Base-by-base conservation (phyloP, 768 basidiomycete species). In the Floccularia luteovirens region DNA sequence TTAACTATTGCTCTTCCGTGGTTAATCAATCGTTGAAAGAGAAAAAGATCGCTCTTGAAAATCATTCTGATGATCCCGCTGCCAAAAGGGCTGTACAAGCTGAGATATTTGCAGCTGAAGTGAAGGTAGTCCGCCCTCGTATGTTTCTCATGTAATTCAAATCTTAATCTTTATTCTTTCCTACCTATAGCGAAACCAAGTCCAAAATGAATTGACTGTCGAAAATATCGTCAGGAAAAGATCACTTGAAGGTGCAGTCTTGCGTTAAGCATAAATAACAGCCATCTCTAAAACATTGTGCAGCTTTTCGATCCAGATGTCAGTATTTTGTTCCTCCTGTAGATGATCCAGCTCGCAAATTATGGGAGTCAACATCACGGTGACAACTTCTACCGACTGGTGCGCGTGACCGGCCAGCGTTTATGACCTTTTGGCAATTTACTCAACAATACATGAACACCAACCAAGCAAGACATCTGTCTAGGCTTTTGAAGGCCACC, bases 1-100 rank as follows among this genome's bases (percentile, higher is more conserved):
- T 91, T 23, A 66, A 79, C 16, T 91, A 87, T 57, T 91, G 88
- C 42, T 79, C 78, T 12, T 59, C 64, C 23, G 79, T 84, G 1
- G 73, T 87, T 34, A 86, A 88, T 53, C 67, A 74, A 17, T 74
- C 77, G 19, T 57, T 79, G 55, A 61, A 61, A 31, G 74, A 79
- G 58, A 80, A 79, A 54, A 70, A 64, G 46, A 62, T 57, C 44
- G 50, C 62, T 16, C 49, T 79, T 41, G 27, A 72, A 24, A 61
- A 57, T 32, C 57, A 64, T 37, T 51, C 63, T 31, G 63, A 63
- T 41, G 72, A 75, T 53, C 67, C 70, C 13, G 53, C 58, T 20
- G 59, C 60, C 14, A 69, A 66, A 51, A 67, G 77, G 41, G 72
- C 66, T 50, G 61, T 67, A 31, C 74, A 79, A 51, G 78, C 72